A percentile compares a stretch with the other conserved stretches of the same genome.
Evolutionary conservation across 768 basidiomycete species (phyloP).

Genomic region (Gloeophyllum trabeum): DNA sequence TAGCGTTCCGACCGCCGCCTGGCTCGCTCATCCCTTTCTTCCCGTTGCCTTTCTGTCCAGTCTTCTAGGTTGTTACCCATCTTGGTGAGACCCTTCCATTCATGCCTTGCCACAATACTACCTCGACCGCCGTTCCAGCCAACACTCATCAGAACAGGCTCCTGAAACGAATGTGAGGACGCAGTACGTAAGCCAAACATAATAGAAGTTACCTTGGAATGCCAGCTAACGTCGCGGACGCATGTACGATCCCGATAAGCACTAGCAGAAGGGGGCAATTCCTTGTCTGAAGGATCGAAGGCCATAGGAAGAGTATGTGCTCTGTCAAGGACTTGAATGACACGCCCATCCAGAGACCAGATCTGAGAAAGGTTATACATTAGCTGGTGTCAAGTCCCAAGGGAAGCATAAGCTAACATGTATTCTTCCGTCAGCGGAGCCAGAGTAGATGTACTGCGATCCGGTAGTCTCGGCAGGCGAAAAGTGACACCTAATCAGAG

Average conservation of each 20-base stretch:
- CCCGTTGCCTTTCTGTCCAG: conserved; percentile 46
- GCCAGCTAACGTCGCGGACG: conserved; percentile 95
- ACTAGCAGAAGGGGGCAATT: conserved; percentile 24
- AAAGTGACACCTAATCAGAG: conserved; percentile 94
- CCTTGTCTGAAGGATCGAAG: conserved; percentile 60
- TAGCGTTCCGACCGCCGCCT: neutral
- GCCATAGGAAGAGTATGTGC: conserved; percentile 58
- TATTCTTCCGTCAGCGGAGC: conserved; percentile 75
- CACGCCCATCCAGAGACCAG: conserved; percentile 86
- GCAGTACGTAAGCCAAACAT: neutral
- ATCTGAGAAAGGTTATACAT: conserved; percentile 38
- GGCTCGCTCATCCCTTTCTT: conserved; percentile 19
- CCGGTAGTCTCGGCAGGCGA: conserved; percentile 90
- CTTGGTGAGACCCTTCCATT: conserved; percentile 91
- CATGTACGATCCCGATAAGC: conserved; percentile 28
- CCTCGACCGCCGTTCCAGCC: conserved; percentile 69
- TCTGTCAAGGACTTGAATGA: conserved; percentile 80
- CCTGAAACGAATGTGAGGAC: conserved; percentile 23
- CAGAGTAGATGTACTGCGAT: conserved; percentile 88
- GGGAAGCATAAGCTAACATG: conserved; percentile 41
- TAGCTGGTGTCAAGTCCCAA: neutral
- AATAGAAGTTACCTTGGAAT: conserved; percentile 44
- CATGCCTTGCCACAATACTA: conserved; percentile 82
- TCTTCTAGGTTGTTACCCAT: conserved; percentile 58
- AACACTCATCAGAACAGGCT: conserved; percentile 87